A percentile compares a stretch with the other conserved stretches of the same genome.
Conservation (phyloP, 2,329 filamentous ascomycete species). For the Huntiella savannae region DNA sequence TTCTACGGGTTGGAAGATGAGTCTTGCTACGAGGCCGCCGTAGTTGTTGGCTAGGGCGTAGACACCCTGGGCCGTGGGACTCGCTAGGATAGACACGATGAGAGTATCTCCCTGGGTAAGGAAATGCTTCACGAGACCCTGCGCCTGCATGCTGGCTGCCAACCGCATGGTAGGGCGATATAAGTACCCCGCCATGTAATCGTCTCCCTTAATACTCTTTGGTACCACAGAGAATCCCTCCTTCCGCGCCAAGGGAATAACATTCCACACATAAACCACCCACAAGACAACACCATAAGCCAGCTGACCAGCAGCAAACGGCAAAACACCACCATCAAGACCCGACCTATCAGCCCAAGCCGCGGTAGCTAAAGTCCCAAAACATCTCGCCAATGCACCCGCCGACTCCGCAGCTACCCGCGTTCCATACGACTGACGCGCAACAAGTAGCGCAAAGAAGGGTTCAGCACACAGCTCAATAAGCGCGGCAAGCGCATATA, state of each 20-base stretch:
- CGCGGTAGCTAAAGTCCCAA: conserved; percentile 52
- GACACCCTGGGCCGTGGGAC: conserved; percentile 64
- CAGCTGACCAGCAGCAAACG: conserved; percentile 76
- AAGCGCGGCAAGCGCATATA: conserved; percentile 38
- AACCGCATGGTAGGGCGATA: conserved; percentile 52
- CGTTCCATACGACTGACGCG: conserved; percentile 58
- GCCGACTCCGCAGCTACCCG: conserved; percentile 68
- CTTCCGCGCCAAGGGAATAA: conserved; percentile 32
- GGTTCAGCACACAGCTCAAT: conserved; percentile 75
- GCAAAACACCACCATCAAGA: conserved; percentile 52
- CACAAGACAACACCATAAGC: conserved; percentile 53
- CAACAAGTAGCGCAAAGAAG: conserved; percentile 72
- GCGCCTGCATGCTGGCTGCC: conserved; percentile 65
- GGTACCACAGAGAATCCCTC: conserved; percentile 53
- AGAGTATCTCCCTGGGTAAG: conserved; percentile 89
- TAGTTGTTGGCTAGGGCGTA: conserved; percentile 93
- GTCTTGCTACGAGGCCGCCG: conserved; percentile 68
- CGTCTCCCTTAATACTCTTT: conserved; percentile 2
- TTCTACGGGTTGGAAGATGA: conserved; percentile 88
- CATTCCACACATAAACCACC: conserved; percentile 47
- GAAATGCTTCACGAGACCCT: conserved; percentile 79
- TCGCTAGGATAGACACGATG: conserved; percentile 60
- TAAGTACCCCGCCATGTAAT: conserved; percentile 43
- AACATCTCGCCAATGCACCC: conserved; percentile 60
- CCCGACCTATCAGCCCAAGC: conserved; percentile 36